These are phyloP conservation scores for Apostasia shenzhenica DNA, from an alignment of 106 monocot genomes.

Conservation along the genomic window DNA sequence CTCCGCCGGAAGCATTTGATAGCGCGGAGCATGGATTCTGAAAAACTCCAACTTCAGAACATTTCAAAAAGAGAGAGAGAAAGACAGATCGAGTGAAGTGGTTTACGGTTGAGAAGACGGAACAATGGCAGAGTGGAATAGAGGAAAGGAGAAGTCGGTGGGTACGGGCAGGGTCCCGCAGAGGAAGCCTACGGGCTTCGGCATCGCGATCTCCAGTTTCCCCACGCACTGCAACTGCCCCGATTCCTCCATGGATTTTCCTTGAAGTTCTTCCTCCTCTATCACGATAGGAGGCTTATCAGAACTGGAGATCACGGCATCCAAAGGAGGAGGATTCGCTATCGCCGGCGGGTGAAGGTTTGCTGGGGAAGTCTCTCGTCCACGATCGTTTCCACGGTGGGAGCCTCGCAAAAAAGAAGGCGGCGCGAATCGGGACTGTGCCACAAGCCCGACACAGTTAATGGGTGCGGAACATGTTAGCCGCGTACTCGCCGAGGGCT, in stretches of 20 bases:
- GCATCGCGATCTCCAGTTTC: constrained; percentile 68
- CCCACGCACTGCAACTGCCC: constrained; percentile 85
- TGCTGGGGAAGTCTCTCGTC: too few relatives aligned
- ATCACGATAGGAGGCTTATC: too few relatives aligned
- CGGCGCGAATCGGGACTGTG: too few relatives aligned
- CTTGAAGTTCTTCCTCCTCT: background rate
- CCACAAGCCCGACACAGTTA: too few relatives aligned
- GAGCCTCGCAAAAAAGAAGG: too few relatives aligned
- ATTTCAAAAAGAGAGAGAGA: background rate
- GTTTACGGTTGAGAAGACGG: constrained; percentile 51
- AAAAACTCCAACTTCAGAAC: background rate
- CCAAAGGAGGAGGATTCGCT: too few relatives aligned
- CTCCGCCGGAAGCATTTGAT: constrained; percentile 97
- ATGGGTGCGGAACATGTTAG: too few relatives aligned
- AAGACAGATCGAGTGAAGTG: background rate
- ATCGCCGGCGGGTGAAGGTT: too few relatives aligned
- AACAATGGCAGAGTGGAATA: constrained; percentile 49
- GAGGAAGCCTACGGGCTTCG: constrained; percentile 61
- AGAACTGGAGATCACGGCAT: too few relatives aligned
- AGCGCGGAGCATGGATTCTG: constrained; percentile 78
- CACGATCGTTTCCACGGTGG: too few relatives aligned
- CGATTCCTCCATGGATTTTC: constrained; percentile 49
- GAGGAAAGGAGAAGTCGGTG: constrained; percentile 43
- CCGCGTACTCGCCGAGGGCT: too few relatives aligned
- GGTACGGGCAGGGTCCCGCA: constrained; percentile 93